Conservation (phyloP, 2,329 filamentous ascomycete species). For the Bipolaris cookei region DNA sequence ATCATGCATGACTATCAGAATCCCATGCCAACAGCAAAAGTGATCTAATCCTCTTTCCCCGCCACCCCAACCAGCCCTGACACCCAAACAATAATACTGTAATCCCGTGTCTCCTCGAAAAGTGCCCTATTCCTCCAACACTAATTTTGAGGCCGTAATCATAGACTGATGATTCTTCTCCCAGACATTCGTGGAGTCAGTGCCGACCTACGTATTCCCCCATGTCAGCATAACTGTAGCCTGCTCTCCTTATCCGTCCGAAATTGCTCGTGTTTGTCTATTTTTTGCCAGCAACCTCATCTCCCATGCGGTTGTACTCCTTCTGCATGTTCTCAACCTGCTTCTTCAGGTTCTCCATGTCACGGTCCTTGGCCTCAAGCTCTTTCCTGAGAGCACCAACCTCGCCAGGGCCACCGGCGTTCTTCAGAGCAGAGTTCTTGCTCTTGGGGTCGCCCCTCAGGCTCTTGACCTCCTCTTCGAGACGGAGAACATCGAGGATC, state of each 20-base stretch:
- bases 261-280: constrained; percentile 46
- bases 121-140: not conserved
- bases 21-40: constrained; percentile 3
- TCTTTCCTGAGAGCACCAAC: constrained; percentile 71
- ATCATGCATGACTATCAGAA: not conserved
- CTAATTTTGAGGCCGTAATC: constrained; percentile 3
- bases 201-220: constrained; percentile 12
- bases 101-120: constrained; percentile 1
- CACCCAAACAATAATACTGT: constrained; percentile 9
- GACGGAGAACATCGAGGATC: constrained; percentile 88
- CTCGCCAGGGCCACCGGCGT: constrained; percentile 76
- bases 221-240: constrained; percentile 20
- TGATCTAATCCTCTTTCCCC: constrained; percentile 1
- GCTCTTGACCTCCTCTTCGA: constrained; percentile 89
- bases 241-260: constrained; percentile 18
- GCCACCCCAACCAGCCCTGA: not conserved
- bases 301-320: constrained; percentile 85
- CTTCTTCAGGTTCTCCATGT: constrained; percentile 89
- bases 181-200: constrained; percentile 12
- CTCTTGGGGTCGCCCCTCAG: constrained; percentile 71
- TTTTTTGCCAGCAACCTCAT: constrained; percentile 73
- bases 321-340: constrained; percentile 81
- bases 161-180: constrained; percentile 6
- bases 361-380: constrained; percentile 75
- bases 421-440: constrained; percentile 68